phyloP scores from a whole-genome alignment of 768 basidiomycete species.

The Chiua virens region DNA sequence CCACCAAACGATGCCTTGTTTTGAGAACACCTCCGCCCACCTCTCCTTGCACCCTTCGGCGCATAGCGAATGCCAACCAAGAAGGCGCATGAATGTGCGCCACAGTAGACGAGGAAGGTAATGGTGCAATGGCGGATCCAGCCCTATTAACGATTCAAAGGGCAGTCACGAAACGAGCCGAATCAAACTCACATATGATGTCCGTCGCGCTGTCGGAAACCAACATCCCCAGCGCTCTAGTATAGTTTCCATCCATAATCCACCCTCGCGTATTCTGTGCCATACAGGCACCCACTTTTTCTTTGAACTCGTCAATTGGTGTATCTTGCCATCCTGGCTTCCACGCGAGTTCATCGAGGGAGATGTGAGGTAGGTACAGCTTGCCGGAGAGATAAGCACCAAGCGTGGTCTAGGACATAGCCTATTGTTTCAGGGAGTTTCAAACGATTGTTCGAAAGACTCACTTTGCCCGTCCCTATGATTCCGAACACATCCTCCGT shows the following conservation, averaged over 20 bases:
- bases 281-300: slow-evolving; percentile 20
- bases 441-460: slow-evolving; percentile 1
- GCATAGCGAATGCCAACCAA: slow-evolving; percentile 40
- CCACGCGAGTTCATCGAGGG: slow-evolving; percentile 51
- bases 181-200: slow-evolving; percentile 49
- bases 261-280: slow-evolving; percentile 41
- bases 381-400: slow-evolving; percentile 41
- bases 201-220: slow-evolving; percentile 46
- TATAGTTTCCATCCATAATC: slow-evolving; percentile 55
- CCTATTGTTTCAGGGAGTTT: background rate
- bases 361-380: slow-evolving; percentile 45
- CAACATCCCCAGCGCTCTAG: slow-evolving; percentile 26
- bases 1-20: slow-evolving; percentile 49
- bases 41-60: slow-evolving; percentile 50
- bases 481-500: background rate
- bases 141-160: slow-evolving; percentile 42
- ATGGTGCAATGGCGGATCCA: slow-evolving; percentile 60
- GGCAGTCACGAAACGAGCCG: background rate
- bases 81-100: slow-evolving; percentile 48
- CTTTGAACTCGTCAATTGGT: slow-evolving; percentile 27
- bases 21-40: slow-evolving; percentile 43
- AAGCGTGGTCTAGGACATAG: slow-evolving; percentile 44
- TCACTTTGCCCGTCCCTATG: slow-evolving; percentile 45
- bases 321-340: slow-evolving; percentile 46
- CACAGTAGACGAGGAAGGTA: slow-evolving; percentile 61